A percentile compares a stretch with the other conserved stretches of the same genome.
Evolutionary conservation across 306 rosid species (phyloP).

Genomic region (Dicorynia guianensis): DNA sequence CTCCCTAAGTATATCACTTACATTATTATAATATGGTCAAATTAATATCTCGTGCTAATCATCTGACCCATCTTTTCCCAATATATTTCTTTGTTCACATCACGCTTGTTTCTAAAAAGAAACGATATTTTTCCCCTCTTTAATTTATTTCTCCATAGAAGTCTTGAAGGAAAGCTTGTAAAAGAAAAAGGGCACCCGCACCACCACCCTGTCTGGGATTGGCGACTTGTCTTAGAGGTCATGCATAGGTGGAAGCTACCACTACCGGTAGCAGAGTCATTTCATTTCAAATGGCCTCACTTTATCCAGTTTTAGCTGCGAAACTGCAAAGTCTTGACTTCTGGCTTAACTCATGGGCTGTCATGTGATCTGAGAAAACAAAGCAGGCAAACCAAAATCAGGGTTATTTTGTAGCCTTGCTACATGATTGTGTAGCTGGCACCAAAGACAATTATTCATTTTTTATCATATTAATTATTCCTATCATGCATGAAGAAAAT

Average conservation of each 20-base stretch:
- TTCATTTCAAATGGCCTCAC: constrained; percentile 37
- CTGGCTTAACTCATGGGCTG: constrained; percentile 38
- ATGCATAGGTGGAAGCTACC: constrained; percentile 33
- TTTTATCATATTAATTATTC: constrained; percentile 31
- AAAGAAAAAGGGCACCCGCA: not conserved
- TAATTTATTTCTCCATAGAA: too few relatives aligned
- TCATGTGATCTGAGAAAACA: not conserved
- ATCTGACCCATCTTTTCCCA: constrained; percentile 22
- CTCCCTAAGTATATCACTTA: constrained; percentile 48
- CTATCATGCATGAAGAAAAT: constrained; percentile 21
- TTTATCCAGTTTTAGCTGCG: constrained; percentile 36
- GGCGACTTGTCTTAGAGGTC: constrained; percentile 43
- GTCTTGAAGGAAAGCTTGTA: too few relatives aligned
- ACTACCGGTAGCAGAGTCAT: constrained; percentile 16
- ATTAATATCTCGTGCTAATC: constrained; percentile 53
- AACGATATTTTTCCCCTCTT: too few relatives aligned
- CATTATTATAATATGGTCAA: constrained; percentile 54
- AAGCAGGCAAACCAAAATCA: constrained; percentile 37
- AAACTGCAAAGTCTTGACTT: constrained; percentile 42
- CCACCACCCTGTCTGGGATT: constrained; percentile 40
- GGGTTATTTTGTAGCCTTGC: constrained; percentile 22
- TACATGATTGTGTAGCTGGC: constrained; percentile 52
- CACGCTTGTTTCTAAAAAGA: constrained; percentile 33
- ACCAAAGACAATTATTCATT: constrained; percentile 47
- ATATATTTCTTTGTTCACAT: constrained; percentile 23